phyloP scores from a whole-genome alignment of 129 eudicot genomes.

The Gnaphalium uliginosum region DNA sequence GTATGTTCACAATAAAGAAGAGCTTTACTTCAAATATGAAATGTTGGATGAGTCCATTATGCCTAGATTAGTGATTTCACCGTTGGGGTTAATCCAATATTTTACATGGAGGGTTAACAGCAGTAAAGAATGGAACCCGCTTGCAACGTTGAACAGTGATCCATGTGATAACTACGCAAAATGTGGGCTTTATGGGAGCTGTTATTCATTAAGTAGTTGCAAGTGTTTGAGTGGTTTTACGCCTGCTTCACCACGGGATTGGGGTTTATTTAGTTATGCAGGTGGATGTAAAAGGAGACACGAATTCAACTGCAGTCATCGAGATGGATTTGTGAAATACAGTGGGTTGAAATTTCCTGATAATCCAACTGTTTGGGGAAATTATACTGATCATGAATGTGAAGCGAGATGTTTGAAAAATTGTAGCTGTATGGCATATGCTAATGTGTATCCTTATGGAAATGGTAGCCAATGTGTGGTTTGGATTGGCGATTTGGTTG shows the following conservation, averaged over 20 bases:
- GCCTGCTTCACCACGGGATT: conserved; percentile 39
- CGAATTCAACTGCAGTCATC: conserved; percentile 31
- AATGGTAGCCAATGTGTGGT: conserved; percentile 38
- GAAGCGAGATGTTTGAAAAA: conserved; percentile 35
- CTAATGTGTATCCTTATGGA: conserved; percentile 36
- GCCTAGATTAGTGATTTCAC: conserved; percentile 38
- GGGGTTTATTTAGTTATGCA: conserved; percentile 39
- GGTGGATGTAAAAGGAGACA: conserved; percentile 45
- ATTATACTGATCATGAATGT: conserved; percentile 40
- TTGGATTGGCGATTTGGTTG: conserved; percentile 49
- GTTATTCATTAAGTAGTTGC: conserved; percentile 40
- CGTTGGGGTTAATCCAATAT: conserved; percentile 37
- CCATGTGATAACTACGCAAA: conserved; percentile 44
- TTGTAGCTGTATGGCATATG: conserved; percentile 53
- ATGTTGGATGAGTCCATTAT: conserved; percentile 38
- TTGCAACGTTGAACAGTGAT: conserved; percentile 40
- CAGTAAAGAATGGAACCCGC: conserved; percentile 36
- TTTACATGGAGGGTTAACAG: conserved; percentile 38
- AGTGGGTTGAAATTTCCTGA: conserved; percentile 51
- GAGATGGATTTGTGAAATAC: conserved; percentile 58
- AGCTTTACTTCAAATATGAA: conserved; percentile 32
- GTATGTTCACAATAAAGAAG: conserved; percentile 19
- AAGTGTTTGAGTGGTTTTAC: conserved; percentile 52
- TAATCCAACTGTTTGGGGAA: conserved; percentile 40
- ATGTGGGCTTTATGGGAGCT: conserved; percentile 53